Conservation (phyloP, 495 filamentous ascomycete genomes). For the Talaromyces nanjingensis region DNA sequence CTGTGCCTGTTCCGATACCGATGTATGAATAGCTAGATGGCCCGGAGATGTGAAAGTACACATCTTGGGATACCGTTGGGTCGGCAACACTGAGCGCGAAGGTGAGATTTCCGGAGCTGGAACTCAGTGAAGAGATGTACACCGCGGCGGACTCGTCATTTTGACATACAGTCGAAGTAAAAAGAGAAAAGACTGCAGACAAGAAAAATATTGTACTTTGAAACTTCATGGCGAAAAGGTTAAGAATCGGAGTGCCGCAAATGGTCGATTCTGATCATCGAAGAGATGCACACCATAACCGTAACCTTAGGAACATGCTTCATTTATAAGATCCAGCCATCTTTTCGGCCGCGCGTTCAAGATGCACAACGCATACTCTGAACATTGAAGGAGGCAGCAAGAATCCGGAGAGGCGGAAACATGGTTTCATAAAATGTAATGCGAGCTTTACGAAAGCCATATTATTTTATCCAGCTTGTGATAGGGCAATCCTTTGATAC, state of each 20-base stretch:
- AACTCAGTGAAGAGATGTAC: not conserved
- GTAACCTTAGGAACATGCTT: not conserved
- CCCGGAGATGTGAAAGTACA: slow-evolving; percentile 5
- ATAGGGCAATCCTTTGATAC: not conserved
- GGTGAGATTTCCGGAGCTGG: not conserved
- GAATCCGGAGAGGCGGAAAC: not conserved
- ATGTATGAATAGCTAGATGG: slow-evolving; percentile 9
- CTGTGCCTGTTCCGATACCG: slow-evolving; percentile 6
- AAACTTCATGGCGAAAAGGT: not conserved
- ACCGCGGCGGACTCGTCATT: not conserved
- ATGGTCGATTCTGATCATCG: not conserved
- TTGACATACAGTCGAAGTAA: slow-evolving; percentile 4
- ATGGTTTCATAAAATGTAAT: not conserved
- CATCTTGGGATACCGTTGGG: slow-evolving; percentile 4
- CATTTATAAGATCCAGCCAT: not conserved
- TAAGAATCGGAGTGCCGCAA: not conserved
- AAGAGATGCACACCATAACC: not conserved
- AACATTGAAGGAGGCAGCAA: not conserved
- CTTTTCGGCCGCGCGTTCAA: not conserved
- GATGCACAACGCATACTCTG: not conserved
- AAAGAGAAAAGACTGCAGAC: not conserved
- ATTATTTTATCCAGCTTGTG: not conserved
- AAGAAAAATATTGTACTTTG: slow-evolving; percentile 1
- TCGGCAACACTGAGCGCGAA: slow-evolving; percentile 8
- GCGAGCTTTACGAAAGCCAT: not conserved